A percentile compares a stretch with the other conserved stretches of the same genome.
Conservation (phyloP, 768 basidiomycete species). For the Mycena haematopus region DNA sequence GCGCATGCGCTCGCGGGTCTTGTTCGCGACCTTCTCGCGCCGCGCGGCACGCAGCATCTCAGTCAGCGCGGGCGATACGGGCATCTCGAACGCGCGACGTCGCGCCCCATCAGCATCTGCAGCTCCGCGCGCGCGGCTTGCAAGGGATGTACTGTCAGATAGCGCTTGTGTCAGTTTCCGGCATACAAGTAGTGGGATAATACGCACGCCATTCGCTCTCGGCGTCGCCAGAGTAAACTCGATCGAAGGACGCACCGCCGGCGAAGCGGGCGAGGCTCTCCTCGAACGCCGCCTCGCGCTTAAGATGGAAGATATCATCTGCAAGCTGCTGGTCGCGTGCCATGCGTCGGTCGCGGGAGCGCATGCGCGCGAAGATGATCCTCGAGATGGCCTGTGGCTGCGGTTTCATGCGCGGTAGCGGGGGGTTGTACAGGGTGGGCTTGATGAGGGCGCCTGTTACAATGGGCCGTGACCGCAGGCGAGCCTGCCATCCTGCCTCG, state of each 20-base stretch:
- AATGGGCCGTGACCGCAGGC: conserved; percentile 64
- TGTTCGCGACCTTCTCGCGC: conserved; percentile 65
- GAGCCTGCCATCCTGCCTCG: conserved; percentile 57
- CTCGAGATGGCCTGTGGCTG: conserved; percentile 75
- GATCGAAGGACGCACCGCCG: conserved; percentile 4
- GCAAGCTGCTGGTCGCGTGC: conserved; percentile 39
- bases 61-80: conserved; percentile 57
- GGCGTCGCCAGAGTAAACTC: conserved; percentile 32
- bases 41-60: conserved; percentile 60
- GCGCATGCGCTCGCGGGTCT: conserved; percentile 64
- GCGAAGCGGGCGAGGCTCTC: conserved; percentile 22
- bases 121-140: conserved; percentile 39
- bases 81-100: conserved; percentile 48
- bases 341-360: conserved; percentile 49
- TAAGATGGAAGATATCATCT: conserved; percentile 40
- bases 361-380: conserved; percentile 63
- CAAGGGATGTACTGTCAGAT: conserved; percentile 46
- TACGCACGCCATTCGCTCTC: conserved; percentile 50
- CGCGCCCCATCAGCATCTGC: conserved; percentile 42
- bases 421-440: conserved; percentile 65
- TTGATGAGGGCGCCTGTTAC: conserved; percentile 76
- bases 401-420: conserved; percentile 80
- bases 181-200: not conserved
- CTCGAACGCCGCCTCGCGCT: conserved; percentile 37
- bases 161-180: not conserved